A percentile compares a stretch with the other conserved stretches of the same genome.
Evolutionary conservation across 495 filamentous ascomycete genomes (phyloP).

Genomic region (Melanomma pulvis-pyrius): DNA sequence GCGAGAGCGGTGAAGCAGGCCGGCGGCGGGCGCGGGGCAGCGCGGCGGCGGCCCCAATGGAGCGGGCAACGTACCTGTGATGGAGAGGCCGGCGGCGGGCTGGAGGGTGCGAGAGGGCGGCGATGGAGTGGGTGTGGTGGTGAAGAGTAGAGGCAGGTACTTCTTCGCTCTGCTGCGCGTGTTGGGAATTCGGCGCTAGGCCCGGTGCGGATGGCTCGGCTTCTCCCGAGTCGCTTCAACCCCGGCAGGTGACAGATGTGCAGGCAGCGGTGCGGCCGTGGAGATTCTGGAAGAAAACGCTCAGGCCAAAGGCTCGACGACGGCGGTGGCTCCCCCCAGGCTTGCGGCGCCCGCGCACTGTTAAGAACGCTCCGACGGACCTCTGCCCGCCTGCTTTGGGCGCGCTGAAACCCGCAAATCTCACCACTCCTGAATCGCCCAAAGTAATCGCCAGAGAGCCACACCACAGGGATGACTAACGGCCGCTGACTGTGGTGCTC

Average conservation of each 20-base stretch:
- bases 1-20: conserved; percentile 15
- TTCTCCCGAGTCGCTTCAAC: conserved; percentile 9
- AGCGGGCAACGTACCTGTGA: conserved; percentile 31
- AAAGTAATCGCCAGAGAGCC: conserved; percentile 31
- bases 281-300: conserved; percentile 4
- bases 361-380: conserved; percentile 10
- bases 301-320: background rate
- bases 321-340: background rate
- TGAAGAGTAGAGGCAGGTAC: conserved; percentile 35
- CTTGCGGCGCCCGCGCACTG: background rate
- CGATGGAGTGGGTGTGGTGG: conserved; percentile 21
- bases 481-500: conserved; percentile 26
- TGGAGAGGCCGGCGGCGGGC: conserved; percentile 17
- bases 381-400: conserved; percentile 26
- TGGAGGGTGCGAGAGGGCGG: conserved; percentile 9
- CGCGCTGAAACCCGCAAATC: conserved; percentile 35
- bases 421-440: conserved; percentile 34
- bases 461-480: conserved; percentile 35
- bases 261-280: background rate
- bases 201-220: conserved; percentile 23
- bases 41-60: background rate
- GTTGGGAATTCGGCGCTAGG: conserved; percentile 32
- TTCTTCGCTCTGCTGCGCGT: conserved; percentile 36
- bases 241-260: background rate
- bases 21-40: conserved; percentile 9